Evolutionary conservation across 2,329 filamentous ascomycete genomes (phyloP).

Genomic region (Exophiala xenobiotica): DNA sequence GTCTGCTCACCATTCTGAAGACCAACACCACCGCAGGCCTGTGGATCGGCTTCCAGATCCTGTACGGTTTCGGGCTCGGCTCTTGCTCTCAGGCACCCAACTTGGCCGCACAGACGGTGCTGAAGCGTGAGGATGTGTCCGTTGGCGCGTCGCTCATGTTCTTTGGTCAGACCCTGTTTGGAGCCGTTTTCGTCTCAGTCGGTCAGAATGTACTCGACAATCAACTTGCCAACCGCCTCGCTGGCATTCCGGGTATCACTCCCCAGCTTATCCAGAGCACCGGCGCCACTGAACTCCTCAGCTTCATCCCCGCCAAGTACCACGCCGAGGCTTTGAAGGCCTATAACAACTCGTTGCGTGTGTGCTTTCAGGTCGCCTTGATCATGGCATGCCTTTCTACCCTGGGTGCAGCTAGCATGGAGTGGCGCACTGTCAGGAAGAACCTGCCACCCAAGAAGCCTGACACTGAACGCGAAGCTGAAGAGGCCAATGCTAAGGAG

Average conservation of each 20-base stretch:
- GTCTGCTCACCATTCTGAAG: slow-evolving; percentile 25
- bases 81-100: slow-evolving; percentile 27
- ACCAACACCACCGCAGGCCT: slow-evolving; percentile 1
- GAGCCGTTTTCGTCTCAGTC: slow-evolving; percentile 23
- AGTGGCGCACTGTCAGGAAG: slow-evolving; percentile 28
- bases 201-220: slow-evolving; percentile 24
- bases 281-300: slow-evolving; percentile 19
- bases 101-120: slow-evolving; percentile 27
- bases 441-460: slow-evolving; percentile 3
- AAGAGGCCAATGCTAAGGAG: too few relatives aligned
- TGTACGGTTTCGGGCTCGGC: slow-evolving; percentile 34
- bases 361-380: slow-evolving; percentile 20
- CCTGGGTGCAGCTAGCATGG: slow-evolving; percentile 20
- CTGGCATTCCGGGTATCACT: slow-evolving; percentile 9
- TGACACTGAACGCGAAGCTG: too few relatives aligned
- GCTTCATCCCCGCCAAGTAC: slow-evolving; percentile 5
- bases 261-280: slow-evolving; percentile 7
- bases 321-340: slow-evolving; percentile 10
- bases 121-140: slow-evolving; percentile 28
- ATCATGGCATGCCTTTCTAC: slow-evolving; percentile 19
- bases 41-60: slow-evolving; percentile 36
- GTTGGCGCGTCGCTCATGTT: slow-evolving; percentile 22
- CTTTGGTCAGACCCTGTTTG: slow-evolving; percentile 17
- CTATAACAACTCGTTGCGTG: slow-evolving; percentile 14
- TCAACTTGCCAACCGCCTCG: slow-evolving; percentile 13